These are phyloP conservation scores for Ganoderma leucocontextum DNA, from an alignment of 1,284 basidiomycete species.

Conservation along the genomic window DNA sequence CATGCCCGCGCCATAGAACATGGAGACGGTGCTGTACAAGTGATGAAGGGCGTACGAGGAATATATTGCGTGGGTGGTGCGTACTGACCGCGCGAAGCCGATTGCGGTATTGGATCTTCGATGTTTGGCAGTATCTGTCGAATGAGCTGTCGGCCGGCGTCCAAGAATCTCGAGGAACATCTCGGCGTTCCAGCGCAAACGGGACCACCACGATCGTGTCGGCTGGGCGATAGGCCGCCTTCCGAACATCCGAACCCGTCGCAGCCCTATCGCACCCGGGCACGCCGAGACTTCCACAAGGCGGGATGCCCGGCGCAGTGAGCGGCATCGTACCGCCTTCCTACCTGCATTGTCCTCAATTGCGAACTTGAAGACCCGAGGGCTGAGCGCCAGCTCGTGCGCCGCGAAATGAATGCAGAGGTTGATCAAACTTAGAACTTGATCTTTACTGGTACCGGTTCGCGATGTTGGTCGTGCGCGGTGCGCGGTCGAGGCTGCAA, in stretches of 20 bases:
- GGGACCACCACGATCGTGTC: background rate
- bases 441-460: background rate
- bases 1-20: slow-evolving; percentile 1
- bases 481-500: background rate
- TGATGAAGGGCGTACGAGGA: slow-evolving; percentile 5
- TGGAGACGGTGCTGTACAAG: background rate
- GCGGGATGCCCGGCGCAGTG: background rate
- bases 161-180: slow-evolving; percentile 9
- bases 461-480: background rate
- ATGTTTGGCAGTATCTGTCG: slow-evolving; percentile 34
- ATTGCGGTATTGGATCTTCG: slow-evolving; percentile 28
- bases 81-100: slow-evolving; percentile 11
- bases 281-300: background rate
- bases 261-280: background rate
- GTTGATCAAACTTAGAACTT: slow-evolving; percentile 8
- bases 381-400: background rate
- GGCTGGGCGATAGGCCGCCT: background rate
- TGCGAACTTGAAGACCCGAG: background rate
- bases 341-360: background rate
- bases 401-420: background rate
- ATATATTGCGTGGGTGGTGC: background rate
- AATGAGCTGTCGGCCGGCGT: slow-evolving; percentile 19
- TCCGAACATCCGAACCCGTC: background rate
- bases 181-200: slow-evolving; percentile 11
- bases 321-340: background rate